These are phyloP conservation scores for Trichoderma reesei DNA, from an alignment of 495 filamentous ascomycete species.

Conservation along the genomic window DNA sequence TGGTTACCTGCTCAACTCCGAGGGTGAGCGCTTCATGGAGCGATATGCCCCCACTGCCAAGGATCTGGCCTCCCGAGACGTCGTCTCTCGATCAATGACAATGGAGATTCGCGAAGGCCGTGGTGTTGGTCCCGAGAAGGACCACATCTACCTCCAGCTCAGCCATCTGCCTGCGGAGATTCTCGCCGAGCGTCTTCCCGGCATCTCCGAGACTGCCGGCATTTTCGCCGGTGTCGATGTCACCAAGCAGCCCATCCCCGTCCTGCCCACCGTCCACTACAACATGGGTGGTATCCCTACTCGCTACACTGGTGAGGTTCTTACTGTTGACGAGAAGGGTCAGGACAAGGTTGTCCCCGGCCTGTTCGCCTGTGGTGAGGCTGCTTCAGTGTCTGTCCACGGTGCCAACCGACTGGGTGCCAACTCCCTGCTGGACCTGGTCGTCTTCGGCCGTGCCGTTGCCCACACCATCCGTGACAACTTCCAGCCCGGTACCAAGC, in stretches of 20 bases:
- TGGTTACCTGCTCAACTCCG: constrained; percentile 89
- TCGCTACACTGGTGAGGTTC: constrained; percentile 89
- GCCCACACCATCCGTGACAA: constrained; percentile 92
- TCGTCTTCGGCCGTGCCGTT: constrained; percentile 94
- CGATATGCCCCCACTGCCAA: constrained; percentile 95
- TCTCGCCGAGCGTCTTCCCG: constrained; percentile 90
- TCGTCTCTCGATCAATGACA: constrained; percentile 94
- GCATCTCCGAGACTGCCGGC: constrained; percentile 94
- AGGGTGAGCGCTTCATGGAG: constrained; percentile 99
- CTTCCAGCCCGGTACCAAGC: constrained; percentile 66
- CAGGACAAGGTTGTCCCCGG: constrained; percentile 92
- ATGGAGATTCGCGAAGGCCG: constrained; percentile 94
- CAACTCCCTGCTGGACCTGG: constrained; percentile 93
- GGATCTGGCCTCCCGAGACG: constrained; percentile 88
- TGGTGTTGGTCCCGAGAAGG: constrained; percentile 91
- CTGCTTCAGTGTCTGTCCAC: constrained; percentile 94
- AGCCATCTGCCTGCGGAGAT: constrained; percentile 85
- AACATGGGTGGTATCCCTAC: constrained; percentile 99
- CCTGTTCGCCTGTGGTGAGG: constrained; percentile 93
- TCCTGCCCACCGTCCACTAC: constrained; percentile 96
- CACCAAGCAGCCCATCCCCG: constrained; percentile 90
- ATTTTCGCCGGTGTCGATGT: constrained; percentile 97
- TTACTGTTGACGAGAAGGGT: constrained; percentile 72
- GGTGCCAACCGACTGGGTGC: constrained; percentile 95
- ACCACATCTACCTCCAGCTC: constrained; percentile 94